Evolutionary conservation across 148 eudicot genomes (phyloP).

Genomic region (Beta vulgaris): DNA sequence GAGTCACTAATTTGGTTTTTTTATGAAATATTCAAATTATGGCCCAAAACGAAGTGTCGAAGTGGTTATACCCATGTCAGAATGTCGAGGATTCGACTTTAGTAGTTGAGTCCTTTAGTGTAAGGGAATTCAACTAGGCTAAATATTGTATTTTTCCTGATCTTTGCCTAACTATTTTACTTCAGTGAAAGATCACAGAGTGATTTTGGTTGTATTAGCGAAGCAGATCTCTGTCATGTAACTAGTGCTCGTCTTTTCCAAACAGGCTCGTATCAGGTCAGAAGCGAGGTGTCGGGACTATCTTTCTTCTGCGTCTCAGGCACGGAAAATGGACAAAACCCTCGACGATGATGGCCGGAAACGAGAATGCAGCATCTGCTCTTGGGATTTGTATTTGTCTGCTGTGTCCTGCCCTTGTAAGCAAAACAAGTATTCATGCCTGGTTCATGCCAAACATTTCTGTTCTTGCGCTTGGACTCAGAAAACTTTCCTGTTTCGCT

Average conservation of each 20-base stretch:
- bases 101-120: too few relatives aligned
- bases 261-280: constrained; percentile 49
- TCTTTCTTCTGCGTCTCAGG: constrained; percentile 43
- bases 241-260: background rate
- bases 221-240: background rate
- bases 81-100: too few relatives aligned
- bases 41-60: too few relatives aligned
- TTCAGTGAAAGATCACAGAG: background rate
- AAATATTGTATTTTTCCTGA: background rate
- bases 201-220: background rate
- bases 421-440: constrained; percentile 57
- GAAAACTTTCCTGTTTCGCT: constrained; percentile 47
- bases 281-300: constrained; percentile 51
- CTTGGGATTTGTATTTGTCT: constrained; percentile 60
- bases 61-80: too few relatives aligned
- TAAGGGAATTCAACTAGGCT: too few relatives aligned
- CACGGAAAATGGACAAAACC: constrained; percentile 45
- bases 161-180: background rate
- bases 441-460: constrained; percentile 57
- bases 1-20: too few relatives aligned
- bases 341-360: constrained; percentile 35
- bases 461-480: constrained; percentile 66
- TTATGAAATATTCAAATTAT: too few relatives aligned
- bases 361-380: constrained; percentile 58
- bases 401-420: constrained; percentile 61